Evolutionary conservation across 306 rosid species (phyloP).

Genomic region (Trichosanthes cucumerina): DNA sequence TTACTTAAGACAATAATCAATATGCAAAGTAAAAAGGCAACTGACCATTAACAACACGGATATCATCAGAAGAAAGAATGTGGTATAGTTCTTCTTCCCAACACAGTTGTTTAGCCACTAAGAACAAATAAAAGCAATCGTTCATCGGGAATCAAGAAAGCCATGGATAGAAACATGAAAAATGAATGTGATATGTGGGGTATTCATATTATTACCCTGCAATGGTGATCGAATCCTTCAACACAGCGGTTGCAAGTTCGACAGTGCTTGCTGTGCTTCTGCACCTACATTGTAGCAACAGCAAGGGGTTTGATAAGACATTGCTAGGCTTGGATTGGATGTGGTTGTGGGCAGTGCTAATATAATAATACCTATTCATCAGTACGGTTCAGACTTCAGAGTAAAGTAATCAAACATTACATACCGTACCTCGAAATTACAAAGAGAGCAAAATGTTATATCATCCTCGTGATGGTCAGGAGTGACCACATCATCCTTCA

Average conservation of each 20-base stretch:
- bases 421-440: constrained; percentile 56
- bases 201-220: constrained; percentile 40
- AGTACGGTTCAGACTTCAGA: not conserved
- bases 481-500: constrained; percentile 56
- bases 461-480: constrained; percentile 60
- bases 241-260: constrained; percentile 93
- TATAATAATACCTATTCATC: not conserved
- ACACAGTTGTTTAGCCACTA: constrained; percentile 98
- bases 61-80: constrained; percentile 79
- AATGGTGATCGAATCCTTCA: constrained; percentile 94
- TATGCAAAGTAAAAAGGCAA: constrained; percentile 7
- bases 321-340: not conserved
- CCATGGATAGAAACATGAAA: not conserved
- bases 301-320: not conserved
- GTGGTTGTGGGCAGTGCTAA: not conserved
- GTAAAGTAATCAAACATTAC: not conserved
- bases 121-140: constrained; percentile 8
- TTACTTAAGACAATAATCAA: not conserved
- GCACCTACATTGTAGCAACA: constrained; percentile 40
- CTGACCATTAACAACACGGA: constrained; percentile 64
- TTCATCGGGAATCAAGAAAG: not conserved
- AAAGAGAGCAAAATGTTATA: constrained; percentile 68
- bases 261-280: constrained; percentile 80
- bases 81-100: constrained; percentile 82
- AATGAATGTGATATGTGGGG: not conserved